Percentiles rank a stretch among this genome's conserved stretches.
Evolutionary conservation across 495 filamentous ascomycete genomes (phyloP).

Genomic region (Podospora anserina): DNA sequence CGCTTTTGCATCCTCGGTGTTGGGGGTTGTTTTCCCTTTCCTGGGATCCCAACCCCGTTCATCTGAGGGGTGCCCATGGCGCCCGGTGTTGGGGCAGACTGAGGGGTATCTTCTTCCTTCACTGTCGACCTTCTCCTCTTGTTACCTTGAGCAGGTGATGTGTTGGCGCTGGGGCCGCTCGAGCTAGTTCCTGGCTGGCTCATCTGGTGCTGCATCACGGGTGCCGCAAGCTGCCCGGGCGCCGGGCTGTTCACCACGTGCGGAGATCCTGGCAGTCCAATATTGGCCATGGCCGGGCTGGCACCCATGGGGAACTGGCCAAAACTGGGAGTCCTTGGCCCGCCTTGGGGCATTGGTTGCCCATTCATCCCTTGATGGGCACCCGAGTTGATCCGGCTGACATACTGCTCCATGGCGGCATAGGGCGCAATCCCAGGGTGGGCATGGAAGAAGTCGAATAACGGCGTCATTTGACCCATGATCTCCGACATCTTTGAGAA

Average conservation of each 20-base stretch:
- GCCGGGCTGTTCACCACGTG: constrained; percentile 55
- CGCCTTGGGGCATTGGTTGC: constrained; percentile 39
- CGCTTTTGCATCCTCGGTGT: constrained; percentile 48
- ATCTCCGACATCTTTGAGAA: constrained; percentile 63
- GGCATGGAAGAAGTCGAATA: constrained; percentile 60
- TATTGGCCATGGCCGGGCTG: constrained; percentile 54
- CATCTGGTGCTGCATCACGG: constrained; percentile 68
- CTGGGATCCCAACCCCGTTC: constrained; percentile 38
- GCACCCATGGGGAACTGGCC: constrained; percentile 51
- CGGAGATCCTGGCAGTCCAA: constrained; percentile 59
- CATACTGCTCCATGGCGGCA: constrained; percentile 60
- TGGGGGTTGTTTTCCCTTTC: constrained; percentile 42
- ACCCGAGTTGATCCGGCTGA: constrained; percentile 39
- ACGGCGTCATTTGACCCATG: constrained; percentile 67
- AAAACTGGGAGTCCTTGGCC: constrained; percentile 47
- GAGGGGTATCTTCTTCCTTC: constrained; percentile 66
- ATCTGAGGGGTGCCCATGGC: constrained; percentile 42
- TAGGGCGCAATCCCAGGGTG: constrained; percentile 58
- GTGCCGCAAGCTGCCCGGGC: constrained; percentile 57
- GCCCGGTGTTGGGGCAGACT: constrained; percentile 44
- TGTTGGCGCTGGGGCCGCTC: constrained; percentile 76
- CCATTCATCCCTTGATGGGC: constrained; percentile 38
- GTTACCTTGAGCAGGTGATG: constrained; percentile 72
- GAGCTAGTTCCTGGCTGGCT: constrained; percentile 68
- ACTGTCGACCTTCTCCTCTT: constrained; percentile 72